Evolutionary conservation across 2,329 filamentous ascomycete genomes (phyloP), one percentile per base, ranked within the genome.

Genomic region (Fusarium brachygibbosum): DNA sequence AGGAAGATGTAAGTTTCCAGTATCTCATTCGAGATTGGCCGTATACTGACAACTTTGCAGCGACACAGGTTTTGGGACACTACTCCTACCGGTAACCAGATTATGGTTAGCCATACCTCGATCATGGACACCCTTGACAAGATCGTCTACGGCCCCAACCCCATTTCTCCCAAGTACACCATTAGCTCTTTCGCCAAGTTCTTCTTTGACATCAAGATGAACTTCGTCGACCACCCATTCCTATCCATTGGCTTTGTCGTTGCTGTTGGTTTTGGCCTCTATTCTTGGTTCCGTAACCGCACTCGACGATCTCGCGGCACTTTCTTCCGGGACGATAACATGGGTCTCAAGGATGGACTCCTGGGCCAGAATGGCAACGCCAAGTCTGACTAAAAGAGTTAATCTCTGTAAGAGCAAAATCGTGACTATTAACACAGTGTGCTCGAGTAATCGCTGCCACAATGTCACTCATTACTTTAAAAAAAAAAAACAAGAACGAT

Each of bases 11-110:
- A 84, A 91, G 93, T 85, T 56, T 25, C 13, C 17, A 23, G 4
- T 13, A 3, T n/a, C 9, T 11, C 5, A 13, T 19, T n/a, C 11
- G 9, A 12, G 3, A 14, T 29, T 17, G 16, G 32, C 8, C 17
- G 2, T 11, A 45, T 56, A 75, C 80, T 85, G 72, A 85, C 76
- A 51, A 50, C 10, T 21, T 23, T 29, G 62, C 75, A 97, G 93
- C 94, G 93, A 82, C 94, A 93, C 74, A 90, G 92, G 69, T 99
- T 97, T 83, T 99, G 96, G 96, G 96, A 99, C 77, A 89, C 86
- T 32, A 97, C 94, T 46, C 90, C 91, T 65, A 96, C 93, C 4
- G 95, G 94, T 70, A 95, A 96, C 79, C 88, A 91, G 67, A 98
- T 99, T 76, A 90, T 94, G 72, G 91, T 94, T 55, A 96, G 92